A percentile compares a stretch with the other conserved stretches of the same genome.
Conservation (phyloP, 2,329 filamentous ascomycete genomes). For the Ceratocystis lukuohia region DNA sequence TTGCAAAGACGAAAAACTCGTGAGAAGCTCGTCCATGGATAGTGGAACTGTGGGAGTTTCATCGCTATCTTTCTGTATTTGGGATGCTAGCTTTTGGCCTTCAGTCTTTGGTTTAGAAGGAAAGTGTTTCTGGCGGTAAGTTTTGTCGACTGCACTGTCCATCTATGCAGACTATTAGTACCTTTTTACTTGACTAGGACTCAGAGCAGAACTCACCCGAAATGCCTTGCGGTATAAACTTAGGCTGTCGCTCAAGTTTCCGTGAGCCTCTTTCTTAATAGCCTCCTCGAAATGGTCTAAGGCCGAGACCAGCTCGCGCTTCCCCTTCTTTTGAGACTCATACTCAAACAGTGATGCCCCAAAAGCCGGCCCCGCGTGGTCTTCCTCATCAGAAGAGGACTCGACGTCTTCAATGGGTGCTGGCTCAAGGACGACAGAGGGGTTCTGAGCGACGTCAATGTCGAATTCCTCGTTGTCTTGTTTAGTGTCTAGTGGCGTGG, state of each 20-base stretch:
- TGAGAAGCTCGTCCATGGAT: conserved; percentile 55
- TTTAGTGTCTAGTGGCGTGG: background rate
- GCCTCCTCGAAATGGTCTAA: conserved; percentile 88
- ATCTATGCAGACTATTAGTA: conserved; percentile 39
- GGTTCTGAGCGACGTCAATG: conserved; percentile 21
- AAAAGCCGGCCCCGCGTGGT: conserved; percentile 15
- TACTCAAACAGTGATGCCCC: conserved; percentile 13
- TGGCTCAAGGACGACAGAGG: conserved; percentile 19
- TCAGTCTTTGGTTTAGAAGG: conserved; percentile 37
- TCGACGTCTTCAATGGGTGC: conserved; percentile 24
- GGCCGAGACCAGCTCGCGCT: conserved; percentile 53
- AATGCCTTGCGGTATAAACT: conserved; percentile 83
- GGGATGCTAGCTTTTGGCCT: conserved; percentile 9
- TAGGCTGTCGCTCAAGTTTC: conserved; percentile 78
- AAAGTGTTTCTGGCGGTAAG: conserved; percentile 86
- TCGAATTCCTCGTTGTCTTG: background rate
- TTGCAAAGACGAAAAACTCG: conserved; percentile 55
- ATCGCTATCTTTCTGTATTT: conserved; percentile 19
- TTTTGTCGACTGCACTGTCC: conserved; percentile 69
- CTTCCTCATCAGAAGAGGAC: conserved; percentile 20
- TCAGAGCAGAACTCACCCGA: conserved; percentile 40
- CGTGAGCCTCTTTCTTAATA: conserved; percentile 73
- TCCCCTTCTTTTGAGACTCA: conserved; percentile 10
- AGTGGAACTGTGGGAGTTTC: conserved; percentile 25
- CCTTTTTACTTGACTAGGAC: background rate